These are phyloP conservation scores for Curvularia lunata DNA, from an alignment of 2,329 filamentous ascomycete genomes.

Conservation along the genomic window DNA sequence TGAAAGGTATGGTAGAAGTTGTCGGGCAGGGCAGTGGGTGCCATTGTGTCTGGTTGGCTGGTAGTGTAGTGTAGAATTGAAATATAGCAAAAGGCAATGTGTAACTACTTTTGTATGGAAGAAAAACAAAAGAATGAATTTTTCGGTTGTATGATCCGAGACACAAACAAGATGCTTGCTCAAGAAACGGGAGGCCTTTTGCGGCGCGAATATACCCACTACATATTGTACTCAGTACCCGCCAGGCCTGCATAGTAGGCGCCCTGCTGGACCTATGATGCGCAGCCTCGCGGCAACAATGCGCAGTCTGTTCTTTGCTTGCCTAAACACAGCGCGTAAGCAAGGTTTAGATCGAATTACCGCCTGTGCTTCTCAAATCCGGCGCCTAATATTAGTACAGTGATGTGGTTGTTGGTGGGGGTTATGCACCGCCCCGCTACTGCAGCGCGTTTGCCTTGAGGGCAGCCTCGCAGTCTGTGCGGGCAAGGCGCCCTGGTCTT, in stretches of 20 bases:
- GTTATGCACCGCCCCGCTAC: slow-evolving; percentile 12
- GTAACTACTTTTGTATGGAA: not conserved
- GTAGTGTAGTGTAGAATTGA: not conserved
- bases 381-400: slow-evolving; percentile 2
- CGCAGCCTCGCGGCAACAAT: slow-evolving; percentile 10
- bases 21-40: slow-evolving; percentile 3
- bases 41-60: slow-evolving; percentile 11
- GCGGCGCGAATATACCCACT: slow-evolving; percentile 4
- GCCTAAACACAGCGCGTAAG: slow-evolving; percentile 12
- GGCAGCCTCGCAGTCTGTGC: slow-evolving; percentile 9
- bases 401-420: not conserved
- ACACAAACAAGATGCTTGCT: not conserved
- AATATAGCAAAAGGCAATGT: not conserved
- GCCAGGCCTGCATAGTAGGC: slow-evolving; percentile 2
- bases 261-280: slow-evolving; percentile 4
- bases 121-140: not conserved
- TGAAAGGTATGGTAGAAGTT: not conserved
- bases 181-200: not conserved
- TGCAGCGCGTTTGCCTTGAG: slow-evolving; percentile 9
- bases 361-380: not conserved
- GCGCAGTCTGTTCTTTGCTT: not conserved
- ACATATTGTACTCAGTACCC: slow-evolving; percentile 8
- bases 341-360: not conserved
- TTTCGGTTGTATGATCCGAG: not conserved
- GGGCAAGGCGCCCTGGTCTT: slow-evolving; percentile 7